Evolutionary conservation across 2,329 filamentous ascomycete genomes (phyloP).

Genomic region (Ophiostoma fasciatum): DNA sequence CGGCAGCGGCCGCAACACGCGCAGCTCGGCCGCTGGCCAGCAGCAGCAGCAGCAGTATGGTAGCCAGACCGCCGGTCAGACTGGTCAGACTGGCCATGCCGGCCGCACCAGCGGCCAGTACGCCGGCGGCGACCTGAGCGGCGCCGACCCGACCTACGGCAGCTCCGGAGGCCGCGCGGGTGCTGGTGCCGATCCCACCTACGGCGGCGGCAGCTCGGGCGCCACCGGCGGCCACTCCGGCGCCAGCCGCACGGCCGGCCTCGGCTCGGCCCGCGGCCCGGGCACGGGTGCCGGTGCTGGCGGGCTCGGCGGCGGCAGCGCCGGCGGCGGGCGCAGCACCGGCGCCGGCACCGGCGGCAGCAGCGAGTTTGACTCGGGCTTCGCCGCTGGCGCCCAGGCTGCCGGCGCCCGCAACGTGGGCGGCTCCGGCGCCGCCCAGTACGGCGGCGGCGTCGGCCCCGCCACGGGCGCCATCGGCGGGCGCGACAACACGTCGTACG

Average conservation of each 20-base stretch:
- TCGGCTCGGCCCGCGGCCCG: constrained; percentile 7
- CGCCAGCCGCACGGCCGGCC: not conserved
- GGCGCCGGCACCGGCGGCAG: constrained; percentile 10
- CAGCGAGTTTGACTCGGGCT: not conserved
- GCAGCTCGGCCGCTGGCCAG: not conserved
- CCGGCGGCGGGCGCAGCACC: constrained; percentile 13
- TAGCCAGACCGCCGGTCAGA: too few species aligned
- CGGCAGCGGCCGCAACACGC: constrained; percentile 9
- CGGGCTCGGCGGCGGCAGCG: not conserved
- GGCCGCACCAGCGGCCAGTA: constrained; percentile 25
- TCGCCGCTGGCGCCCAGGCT: too few species aligned
- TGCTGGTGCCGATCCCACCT: not conserved
- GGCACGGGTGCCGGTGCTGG: constrained; percentile 8
- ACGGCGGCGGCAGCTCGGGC: not conserved
- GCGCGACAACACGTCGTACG: too few species aligned
- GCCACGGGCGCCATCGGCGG: not conserved
- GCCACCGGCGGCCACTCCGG: not conserved
- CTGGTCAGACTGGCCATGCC: too few species aligned
- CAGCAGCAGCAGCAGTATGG: too few species aligned
- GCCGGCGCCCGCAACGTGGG: not conserved
- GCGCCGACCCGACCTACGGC: constrained; percentile 9
- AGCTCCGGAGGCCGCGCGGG: not conserved
- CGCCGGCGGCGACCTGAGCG: constrained; percentile 9
- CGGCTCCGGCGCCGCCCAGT: not conserved
- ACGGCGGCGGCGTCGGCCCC: not conserved